Evolutionary conservation across 345 rosid genomes (phyloP).

Genomic region (Adansonia digitata): DNA sequence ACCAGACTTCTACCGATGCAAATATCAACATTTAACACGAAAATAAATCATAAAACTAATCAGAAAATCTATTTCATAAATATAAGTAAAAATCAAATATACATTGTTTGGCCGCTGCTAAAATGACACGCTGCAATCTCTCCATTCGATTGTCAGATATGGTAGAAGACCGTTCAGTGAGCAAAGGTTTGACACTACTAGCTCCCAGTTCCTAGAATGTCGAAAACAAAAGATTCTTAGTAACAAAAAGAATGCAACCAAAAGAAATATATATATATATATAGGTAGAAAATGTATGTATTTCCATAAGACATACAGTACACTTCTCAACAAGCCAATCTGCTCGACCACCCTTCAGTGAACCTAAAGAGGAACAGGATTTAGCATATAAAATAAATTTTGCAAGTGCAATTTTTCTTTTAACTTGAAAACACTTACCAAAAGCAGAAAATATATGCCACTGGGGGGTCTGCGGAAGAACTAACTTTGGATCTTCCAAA

Average conservation of each 20-base stretch:
- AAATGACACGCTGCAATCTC: constrained; percentile 55
- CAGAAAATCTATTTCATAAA: neutral
- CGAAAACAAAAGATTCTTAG: constrained; percentile 10
- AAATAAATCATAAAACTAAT: neutral
- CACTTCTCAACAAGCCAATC: constrained; percentile 98
- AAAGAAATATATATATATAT: neutral
- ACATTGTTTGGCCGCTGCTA: constrained; percentile 90
- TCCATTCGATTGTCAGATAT: constrained; percentile 62
- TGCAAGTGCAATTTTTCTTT: neutral
- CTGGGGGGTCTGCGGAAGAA: constrained; percentile 48
- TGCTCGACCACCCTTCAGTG: constrained; percentile 89
- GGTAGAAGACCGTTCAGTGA: constrained; percentile 63
- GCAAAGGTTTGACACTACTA: constrained; percentile 71
- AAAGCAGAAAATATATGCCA: constrained; percentile 91
- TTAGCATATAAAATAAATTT: neutral
- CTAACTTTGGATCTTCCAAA: constrained; percentile 45
- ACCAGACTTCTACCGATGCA: neutral
- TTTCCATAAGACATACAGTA: constrained; percentile 42
- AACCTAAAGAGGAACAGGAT: constrained; percentile 39
- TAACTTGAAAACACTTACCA: constrained; percentile 43
- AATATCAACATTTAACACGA: neutral
- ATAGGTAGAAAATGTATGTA: neutral
- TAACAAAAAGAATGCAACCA: neutral
- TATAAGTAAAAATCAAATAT: constrained; percentile 6
- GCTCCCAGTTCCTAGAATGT: constrained; percentile 75